Conservation (phyloP, 2,329 filamentous ascomycete genomes). For the Clonostachys rhizophaga region DNA sequence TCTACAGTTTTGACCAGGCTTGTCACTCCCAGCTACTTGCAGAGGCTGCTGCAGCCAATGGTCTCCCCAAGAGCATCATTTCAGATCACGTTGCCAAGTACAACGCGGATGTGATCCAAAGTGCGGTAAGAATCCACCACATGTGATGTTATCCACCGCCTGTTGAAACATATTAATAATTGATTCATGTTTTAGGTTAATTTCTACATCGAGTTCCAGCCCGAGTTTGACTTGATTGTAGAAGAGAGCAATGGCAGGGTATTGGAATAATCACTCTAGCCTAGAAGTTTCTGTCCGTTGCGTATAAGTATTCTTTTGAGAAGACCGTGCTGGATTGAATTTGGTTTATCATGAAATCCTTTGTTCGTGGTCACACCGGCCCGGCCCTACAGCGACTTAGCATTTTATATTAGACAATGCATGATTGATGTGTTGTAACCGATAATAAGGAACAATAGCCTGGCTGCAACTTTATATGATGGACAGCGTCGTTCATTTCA, state of each 20-base stretch:
- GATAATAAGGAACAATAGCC: too few species aligned
- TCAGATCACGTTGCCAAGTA: slow-evolving; percentile 34
- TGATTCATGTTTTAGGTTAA: too few species aligned
- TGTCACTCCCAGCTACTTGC: slow-evolving; percentile 64
- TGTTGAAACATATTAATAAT: too few species aligned
- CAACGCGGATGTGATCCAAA: slow-evolving; percentile 14
- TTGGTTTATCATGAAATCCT: too few species aligned
- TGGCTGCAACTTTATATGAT: too few species aligned
- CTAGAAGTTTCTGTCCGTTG: too few species aligned
- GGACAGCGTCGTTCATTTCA: too few species aligned
- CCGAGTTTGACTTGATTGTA: not conserved
- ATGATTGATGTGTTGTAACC: too few species aligned
- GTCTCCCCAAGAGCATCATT: slow-evolving; percentile 25
- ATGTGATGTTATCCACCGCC: too few species aligned
- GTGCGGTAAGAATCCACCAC: not conserved
- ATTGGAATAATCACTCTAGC: not conserved
- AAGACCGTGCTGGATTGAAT: too few species aligned
- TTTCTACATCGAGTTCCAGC: slow-evolving; percentile 2
- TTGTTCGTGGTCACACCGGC: not conserved
- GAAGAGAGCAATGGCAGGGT: not conserved
- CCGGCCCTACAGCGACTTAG: not conserved
- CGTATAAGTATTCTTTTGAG: too few species aligned
- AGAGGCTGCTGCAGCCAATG: slow-evolving; percentile 48
- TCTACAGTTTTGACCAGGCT: slow-evolving; percentile 60
- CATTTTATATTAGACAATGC: too few species aligned